phyloP scores from a whole-genome alignment of 176 grass and related monocot genomes.

The Lolium multiflorum region DNA sequence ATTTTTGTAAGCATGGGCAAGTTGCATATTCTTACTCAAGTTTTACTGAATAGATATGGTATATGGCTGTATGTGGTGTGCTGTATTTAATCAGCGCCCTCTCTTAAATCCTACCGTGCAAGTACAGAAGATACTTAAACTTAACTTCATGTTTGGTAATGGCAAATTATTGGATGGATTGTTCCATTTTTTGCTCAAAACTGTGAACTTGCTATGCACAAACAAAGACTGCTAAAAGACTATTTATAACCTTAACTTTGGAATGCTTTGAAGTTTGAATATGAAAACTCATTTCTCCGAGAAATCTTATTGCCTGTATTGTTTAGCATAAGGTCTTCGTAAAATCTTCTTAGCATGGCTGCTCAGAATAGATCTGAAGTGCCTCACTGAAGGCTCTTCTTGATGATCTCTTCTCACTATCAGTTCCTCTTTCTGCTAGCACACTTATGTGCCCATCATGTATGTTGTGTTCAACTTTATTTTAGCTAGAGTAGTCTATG shows the following conservation, averaged over 20 bases:
- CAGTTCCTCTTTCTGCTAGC: background rate
- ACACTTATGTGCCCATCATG: background rate
- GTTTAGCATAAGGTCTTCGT: background rate
- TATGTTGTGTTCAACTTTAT: conserved; percentile 5
- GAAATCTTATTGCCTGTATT: conserved; percentile 6
- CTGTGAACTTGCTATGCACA: conserved; percentile 12
- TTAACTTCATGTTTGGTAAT: conserved; percentile 25
- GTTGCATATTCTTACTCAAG: conserved; percentile 13
- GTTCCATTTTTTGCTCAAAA: conserved; percentile 9
- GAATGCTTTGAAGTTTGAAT: conserved; percentile 22
- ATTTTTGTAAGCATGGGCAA: conserved; percentile 14
- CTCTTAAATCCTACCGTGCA: conserved; percentile 30
- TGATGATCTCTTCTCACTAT: background rate
- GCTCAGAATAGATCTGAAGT: background rate
- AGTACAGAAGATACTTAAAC: conserved; percentile 11
- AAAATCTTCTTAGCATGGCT: background rate
- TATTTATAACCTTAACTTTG: conserved; percentile 19
- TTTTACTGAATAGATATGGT: conserved; percentile 22
- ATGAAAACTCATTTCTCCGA: background rate
- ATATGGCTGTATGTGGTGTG: background rate
- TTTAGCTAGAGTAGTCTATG: background rate
- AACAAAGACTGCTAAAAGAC: background rate
- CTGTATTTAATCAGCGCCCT: conserved; percentile 10
- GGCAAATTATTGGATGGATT: conserved; percentile 5
- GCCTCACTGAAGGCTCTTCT: conserved; percentile 21